Conservation (phyloP, 2,329 filamentous ascomycete species). For the Epichloe coenophiala region DNA sequence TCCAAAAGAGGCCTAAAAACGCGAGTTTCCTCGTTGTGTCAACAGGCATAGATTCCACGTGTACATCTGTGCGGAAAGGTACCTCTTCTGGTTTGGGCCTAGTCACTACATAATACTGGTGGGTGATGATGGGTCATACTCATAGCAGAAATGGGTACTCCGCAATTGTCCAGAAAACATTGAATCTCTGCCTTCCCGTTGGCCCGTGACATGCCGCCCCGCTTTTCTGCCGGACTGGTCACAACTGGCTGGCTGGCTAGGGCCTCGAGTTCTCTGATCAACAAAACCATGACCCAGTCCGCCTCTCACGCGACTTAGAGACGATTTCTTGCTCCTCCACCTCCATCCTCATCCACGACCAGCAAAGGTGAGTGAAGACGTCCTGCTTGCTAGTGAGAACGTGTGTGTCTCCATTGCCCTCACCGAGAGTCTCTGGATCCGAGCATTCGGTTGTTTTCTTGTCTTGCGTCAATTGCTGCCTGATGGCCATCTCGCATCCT, state of each 20-base stretch:
- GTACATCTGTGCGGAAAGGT: too few species aligned
- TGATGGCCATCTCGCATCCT: background rate
- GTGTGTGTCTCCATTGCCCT: background rate
- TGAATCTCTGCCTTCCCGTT: constrained; percentile 1
- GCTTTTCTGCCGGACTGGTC: constrained; percentile 5
- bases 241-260: background rate
- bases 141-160: too few species aligned
- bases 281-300: constrained; percentile 14
- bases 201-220: constrained; percentile 11
- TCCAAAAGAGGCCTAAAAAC: too few species aligned
- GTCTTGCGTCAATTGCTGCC: background rate
- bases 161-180: too few species aligned
- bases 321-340: constrained; percentile 8
- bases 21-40: too few species aligned
- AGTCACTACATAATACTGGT: too few species aligned
- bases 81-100: too few species aligned
- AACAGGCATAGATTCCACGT: too few species aligned
- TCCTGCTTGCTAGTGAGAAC: background rate
- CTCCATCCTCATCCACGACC: constrained; percentile 6
- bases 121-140: too few species aligned
- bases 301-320: constrained; percentile 10
- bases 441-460: background rate
- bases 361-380: constrained; percentile 6
- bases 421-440: background rate
- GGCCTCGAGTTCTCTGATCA: constrained; percentile 7